Conservation (phyloP, 169 alveolate genomes). For the Plasmodium vivax region DNA sequence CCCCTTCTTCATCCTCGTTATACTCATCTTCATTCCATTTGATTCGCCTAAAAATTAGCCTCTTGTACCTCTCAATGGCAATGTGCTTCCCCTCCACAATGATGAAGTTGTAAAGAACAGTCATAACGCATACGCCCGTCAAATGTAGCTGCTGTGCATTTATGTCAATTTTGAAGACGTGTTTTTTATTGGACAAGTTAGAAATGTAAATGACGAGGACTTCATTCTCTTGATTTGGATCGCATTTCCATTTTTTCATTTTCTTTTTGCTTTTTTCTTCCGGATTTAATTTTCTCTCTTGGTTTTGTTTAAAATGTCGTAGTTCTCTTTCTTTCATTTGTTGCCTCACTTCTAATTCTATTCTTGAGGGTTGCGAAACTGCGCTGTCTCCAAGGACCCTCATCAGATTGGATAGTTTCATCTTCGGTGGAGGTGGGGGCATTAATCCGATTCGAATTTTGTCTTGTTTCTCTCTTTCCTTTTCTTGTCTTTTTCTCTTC, state of each 20-base stretch:
- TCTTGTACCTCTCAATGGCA: conserved; percentile 82
- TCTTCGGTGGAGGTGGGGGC: conserved; percentile 93
- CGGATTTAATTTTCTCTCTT: conserved; percentile 84
- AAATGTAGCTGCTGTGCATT: conserved; percentile 93
- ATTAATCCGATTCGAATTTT: conserved; percentile 90
- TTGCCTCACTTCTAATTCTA: conserved; percentile 87
- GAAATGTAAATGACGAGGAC: conserved; percentile 82
- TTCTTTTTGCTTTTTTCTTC: conserved; percentile 87
- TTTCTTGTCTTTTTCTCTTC: conserved; percentile 89
- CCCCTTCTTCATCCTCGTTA: conserved; percentile 40
- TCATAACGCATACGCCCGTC: conserved; percentile 90
- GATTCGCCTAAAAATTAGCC: conserved; percentile 82
- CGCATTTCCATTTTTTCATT: conserved; percentile 89
- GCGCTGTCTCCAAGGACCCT: conserved; percentile 87
- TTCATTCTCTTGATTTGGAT: conserved; percentile 77
- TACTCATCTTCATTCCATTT: conserved; percentile 82
- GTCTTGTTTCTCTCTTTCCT: conserved; percentile 89
- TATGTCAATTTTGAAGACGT: conserved; percentile 85
- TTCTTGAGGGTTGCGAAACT: conserved; percentile 90
- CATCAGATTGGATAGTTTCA: conserved; percentile 90
- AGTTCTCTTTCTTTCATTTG: conserved; percentile 90
- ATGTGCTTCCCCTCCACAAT: conserved; percentile 77
- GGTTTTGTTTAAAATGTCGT: conserved; percentile 87
- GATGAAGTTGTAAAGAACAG: conserved; percentile 51
- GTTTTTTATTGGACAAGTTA: conserved; percentile 78